Conservation (phyloP, 495 filamentous ascomycete genomes). For the Amphirosellinia nigrospora region DNA sequence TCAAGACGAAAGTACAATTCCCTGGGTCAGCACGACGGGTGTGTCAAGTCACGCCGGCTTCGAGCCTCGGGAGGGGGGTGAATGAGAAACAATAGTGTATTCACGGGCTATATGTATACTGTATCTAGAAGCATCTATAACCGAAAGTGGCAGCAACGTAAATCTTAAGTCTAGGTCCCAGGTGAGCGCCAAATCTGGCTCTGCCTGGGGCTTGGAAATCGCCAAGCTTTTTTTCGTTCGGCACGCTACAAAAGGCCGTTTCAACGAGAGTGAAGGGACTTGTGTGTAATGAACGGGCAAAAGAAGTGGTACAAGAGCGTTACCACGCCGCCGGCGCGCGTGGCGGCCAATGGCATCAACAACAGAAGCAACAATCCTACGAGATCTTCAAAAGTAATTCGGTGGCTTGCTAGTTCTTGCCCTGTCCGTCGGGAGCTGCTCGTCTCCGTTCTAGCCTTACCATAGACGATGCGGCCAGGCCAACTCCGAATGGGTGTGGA, state of each 20-base stretch:
- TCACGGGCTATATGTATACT: background rate
- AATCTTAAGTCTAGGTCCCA: background rate
- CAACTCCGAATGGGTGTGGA: constrained; percentile 23
- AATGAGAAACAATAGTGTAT: background rate
- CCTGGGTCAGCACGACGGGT: background rate
- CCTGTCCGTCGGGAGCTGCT: background rate
- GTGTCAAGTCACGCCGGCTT: constrained; percentile 6
- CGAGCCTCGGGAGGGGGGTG: background rate
- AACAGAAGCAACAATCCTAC: background rate
- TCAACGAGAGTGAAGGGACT: background rate
- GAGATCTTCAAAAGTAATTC: constrained; percentile 13
- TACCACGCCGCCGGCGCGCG: constrained; percentile 24
- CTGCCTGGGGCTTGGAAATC: background rate
- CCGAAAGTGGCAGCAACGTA: background rate
- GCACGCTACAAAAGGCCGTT: background rate
- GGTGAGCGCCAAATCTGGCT: constrained; percentile 2
- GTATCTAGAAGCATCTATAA: constrained; percentile 1
- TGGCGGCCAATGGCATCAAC: constrained; percentile 19
- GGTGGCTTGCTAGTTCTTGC: constrained; percentile 20
- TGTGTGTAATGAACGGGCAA: background rate
- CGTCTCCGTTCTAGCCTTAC: constrained; percentile 24
- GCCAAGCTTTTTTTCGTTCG: background rate
- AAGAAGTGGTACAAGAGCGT: background rate
- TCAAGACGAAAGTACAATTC: background rate
- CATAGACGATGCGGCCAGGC: background rate